Conservation (phyloP, 495 filamentous ascomycete genomes). For the Cryomyces minteri region DNA sequence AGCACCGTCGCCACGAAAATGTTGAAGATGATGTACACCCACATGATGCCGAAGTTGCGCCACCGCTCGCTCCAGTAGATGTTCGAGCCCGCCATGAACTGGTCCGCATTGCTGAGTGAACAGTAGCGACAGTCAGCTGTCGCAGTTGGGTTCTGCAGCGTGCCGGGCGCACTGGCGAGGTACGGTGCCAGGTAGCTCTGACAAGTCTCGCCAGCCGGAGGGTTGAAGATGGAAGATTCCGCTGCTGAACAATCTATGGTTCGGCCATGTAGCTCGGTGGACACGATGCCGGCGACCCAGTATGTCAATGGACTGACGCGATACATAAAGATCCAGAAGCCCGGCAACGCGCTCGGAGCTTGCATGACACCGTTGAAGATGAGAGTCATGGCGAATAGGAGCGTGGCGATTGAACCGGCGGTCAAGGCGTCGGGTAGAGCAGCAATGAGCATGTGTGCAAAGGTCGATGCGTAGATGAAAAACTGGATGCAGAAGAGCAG, state of each 20-base stretch:
- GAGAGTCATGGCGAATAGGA: slow-evolving; percentile 47
- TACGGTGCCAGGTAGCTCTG: slow-evolving; percentile 36
- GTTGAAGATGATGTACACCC: slow-evolving; percentile 62
- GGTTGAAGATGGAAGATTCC: slow-evolving; percentile 79
- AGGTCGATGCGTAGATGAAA: slow-evolving; percentile 31
- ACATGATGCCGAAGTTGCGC: slow-evolving; percentile 57
- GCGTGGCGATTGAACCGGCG: slow-evolving; percentile 43
- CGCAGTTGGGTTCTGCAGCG: slow-evolving; percentile 30
- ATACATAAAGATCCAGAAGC: slow-evolving; percentile 37
- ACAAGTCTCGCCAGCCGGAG: slow-evolving; percentile 21
- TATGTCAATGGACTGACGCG: slow-evolving; percentile 2
- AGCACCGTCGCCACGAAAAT: slow-evolving; percentile 47
- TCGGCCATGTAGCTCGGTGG: too few species aligned
- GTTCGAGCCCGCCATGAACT: slow-evolving; percentile 32
- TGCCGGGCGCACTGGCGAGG: slow-evolving; percentile 27
- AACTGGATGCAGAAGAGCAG: slow-evolving; percentile 64
- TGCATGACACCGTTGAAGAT: slow-evolving; percentile 57
- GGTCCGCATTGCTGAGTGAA: slow-evolving; percentile 37
- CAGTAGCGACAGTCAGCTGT: slow-evolving; percentile 44
- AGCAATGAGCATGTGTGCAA: slow-evolving; percentile 43
- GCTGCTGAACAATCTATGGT: too few species aligned
- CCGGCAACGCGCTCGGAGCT: slow-evolving; percentile 40
- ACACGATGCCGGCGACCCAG: slow-evolving; percentile 4
- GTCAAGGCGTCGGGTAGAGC: slow-evolving; percentile 47
- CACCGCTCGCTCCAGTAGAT: slow-evolving; percentile 38